These are phyloP conservation scores for Pharnaceum exiguum DNA, from an alignment of 148 eudicot genomes.

Conservation along the genomic window DNA sequence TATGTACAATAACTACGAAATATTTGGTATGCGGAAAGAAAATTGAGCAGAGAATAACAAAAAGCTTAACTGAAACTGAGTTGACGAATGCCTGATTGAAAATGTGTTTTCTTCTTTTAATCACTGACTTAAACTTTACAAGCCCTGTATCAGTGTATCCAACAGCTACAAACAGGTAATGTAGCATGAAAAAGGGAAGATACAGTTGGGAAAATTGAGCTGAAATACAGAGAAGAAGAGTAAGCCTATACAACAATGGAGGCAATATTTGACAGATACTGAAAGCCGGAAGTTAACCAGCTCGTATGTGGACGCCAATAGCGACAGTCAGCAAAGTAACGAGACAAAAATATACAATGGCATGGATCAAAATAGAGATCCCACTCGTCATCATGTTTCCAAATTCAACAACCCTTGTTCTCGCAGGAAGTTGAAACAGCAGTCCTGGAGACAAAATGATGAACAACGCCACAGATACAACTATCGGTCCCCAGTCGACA, in stretches of 20 bases:
- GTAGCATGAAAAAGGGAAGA: background rate
- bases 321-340: conserved; percentile 60
- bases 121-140: conserved; percentile 12
- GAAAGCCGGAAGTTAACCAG: conserved; percentile 5
- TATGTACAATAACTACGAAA: background rate
- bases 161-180: too few relatives aligned
- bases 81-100: background rate
- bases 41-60: background rate
- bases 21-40: background rate
- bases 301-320: conserved; percentile 57
- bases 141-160: conserved; percentile 1
- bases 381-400: conserved; percentile 83
- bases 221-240: background rate
- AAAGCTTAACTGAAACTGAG: conserved; percentile 1
- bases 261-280: background rate
- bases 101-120: background rate
- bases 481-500: conserved; percentile 79
- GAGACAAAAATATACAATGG: conserved; percentile 60
- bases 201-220: conserved; percentile 6
- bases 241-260: too few relatives aligned
- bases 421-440: conserved; percentile 68
- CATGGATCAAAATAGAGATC: conserved; percentile 63
- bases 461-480: conserved; percentile 64
- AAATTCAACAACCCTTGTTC: conserved; percentile 64
- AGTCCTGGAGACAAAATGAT: conserved; percentile 69